Evolutionary conservation across 1,284 basidiomycete genomes (phyloP), one percentile per base, ranked within the genome.

Genomic region (Naganishia sp.): DNA sequence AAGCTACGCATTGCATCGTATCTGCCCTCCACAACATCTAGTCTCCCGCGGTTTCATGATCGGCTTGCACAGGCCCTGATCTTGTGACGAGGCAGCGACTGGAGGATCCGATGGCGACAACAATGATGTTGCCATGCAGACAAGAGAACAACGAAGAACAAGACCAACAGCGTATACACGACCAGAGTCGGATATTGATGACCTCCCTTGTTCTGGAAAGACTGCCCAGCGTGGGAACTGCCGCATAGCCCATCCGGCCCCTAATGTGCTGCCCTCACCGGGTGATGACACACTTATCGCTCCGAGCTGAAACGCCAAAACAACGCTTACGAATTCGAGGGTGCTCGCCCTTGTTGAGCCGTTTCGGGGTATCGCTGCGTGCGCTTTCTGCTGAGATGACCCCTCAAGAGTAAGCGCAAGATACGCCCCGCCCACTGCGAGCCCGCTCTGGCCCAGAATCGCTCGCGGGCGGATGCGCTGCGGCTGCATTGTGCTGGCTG

Each of bases 181-280:
- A 21, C 50, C 56, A 63, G 60, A 60, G 44, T 63, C 55, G 46
- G 36, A 39, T 43, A 6, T 21, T 25, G 16, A 36, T 50, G 63
- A 21, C 16, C 31, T 10, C 36, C 7, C 49, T 25, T 55, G 53
- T 57, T 57, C 55, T 59, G 18, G 56, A 59, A 59, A 59, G 56
- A 33, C 13, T 43, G 59, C 21, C 59, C 48, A 52, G 42, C 48
- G 59, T 61, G 59, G 21, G 59, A 61, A 61, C 15, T 28, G 5
- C 9, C n/a, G 33, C 48, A 11, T 16, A 11, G 18, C 21, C 15
- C 13, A 42, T 39, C 33, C 11, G 53, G n/a, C 59, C 33, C 43
- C 50, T 63, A 31, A 63, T 53, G 61, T 53, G 53, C 53, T 42
- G 46, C 25, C 11, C 18, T 43, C 21, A 10, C 21, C 42, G 61